Base-by-base conservation (phyloP, 805 yeast species). In the Wickerhamiella spandovensis region DNA sequence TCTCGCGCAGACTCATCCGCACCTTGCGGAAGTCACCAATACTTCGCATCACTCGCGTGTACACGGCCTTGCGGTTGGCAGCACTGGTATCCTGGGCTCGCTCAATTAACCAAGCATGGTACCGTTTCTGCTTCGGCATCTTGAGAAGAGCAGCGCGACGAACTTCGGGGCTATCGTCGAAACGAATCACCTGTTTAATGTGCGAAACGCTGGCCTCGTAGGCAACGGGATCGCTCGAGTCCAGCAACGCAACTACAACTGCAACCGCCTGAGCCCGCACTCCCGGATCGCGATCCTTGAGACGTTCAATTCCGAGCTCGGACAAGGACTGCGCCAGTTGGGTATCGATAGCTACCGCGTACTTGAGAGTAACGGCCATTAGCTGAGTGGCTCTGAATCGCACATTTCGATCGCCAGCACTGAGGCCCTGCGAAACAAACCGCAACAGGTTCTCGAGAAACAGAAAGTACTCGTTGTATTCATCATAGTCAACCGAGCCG, bases 91-190 rank as follows among this genome's bases (percentile, higher is more conserved):
- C 98, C 51, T 95, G 74, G 0, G 95, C 95, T 52, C 97, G 74
- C 60, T 82, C 92, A 35, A 88, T 67, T 1, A 87, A 67, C 50
- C 70, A 72, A 1, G 82, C 78, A 18, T 77, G 67, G 0, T 88
- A 81, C 1, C 59, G 56, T 3, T 65, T 58, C 42, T 74, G 74
- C 56, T 79, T 81, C 22, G 74, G 78, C 30, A 90, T 63, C 61
- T 87, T 84, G 43, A 82, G 67, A 59, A 88, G 67, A 0, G 90
- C 90, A 0, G 94, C 88, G 53, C 95, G 73, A 56, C 97, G 74
- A 1, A 89, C 95, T 54, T 92, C 97, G 0, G 95, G 80, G 58
- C 82, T 82, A 2, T 85, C 76, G 65, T 90, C 98, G 60, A 82
- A 77, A 58, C 79, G 82, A 57, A 86, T 70, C 0, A 81, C 72